These are phyloP conservation scores for Hypoxylon sp. DNA, from an alignment of 2,329 filamentous ascomycete genomes.

Conservation along the genomic window DNA sequence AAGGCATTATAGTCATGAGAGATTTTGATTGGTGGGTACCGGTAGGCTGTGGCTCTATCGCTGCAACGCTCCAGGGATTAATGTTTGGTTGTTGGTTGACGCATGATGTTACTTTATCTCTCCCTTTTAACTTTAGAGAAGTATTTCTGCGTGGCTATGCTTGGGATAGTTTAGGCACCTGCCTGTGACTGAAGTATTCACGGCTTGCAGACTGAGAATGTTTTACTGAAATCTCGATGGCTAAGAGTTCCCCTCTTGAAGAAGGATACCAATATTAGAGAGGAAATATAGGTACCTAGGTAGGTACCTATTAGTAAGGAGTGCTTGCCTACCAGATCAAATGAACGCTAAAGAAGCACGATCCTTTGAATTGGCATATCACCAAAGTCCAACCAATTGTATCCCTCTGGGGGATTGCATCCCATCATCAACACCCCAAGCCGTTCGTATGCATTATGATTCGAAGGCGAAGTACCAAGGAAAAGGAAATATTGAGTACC, in stretches of 20 bases:
- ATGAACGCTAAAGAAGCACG: slow-evolving; percentile 6
- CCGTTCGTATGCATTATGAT: slow-evolving; percentile 13
- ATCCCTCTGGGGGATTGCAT: neutral
- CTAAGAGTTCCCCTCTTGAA: too few species aligned
- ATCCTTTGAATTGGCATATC: slow-evolving; percentile 7
- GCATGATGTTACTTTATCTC: neutral
- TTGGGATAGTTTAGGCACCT: too few species aligned
- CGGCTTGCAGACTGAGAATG: too few species aligned
- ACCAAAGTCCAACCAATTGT: slow-evolving; percentile 11
- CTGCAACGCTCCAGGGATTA: neutral
- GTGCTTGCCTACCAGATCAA: too few species aligned
- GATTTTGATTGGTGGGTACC: slow-evolving; percentile 1
- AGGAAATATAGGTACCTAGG: too few species aligned
- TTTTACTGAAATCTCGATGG: too few species aligned
- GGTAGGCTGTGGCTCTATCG: neutral
- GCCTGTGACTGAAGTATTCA: too few species aligned
- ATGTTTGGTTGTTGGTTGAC: neutral
- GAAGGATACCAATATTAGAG: too few species aligned
- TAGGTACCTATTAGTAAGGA: too few species aligned
- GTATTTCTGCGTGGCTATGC: too few species aligned
- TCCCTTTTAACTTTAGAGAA: neutral
- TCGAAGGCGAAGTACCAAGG: slow-evolving; percentile 14
- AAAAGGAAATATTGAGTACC: slow-evolving; percentile 14
- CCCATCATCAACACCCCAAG: slow-evolving; percentile 11
- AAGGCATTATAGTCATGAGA: neutral